A percentile compares a stretch with the other conserved stretches of the same genome.
Conservation (phyloP, 2,329 filamentous ascomycete species). For the Zymoseptoria tritici region DNA sequence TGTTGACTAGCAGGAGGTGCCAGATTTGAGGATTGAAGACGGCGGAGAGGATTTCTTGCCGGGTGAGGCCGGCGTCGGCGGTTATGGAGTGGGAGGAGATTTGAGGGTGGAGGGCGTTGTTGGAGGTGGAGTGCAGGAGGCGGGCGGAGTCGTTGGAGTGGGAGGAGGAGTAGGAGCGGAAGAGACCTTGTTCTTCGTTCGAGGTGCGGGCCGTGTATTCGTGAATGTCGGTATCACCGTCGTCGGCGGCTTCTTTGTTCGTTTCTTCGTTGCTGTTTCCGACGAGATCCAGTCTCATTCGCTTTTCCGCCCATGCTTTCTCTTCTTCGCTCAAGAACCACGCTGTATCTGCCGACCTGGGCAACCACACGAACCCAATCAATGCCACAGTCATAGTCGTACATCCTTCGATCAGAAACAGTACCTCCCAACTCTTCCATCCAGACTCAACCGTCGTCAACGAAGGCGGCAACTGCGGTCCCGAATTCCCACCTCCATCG, state of each 20-base stretch:
- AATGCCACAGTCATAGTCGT: constrained; percentile 42
- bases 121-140: not conserved
- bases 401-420: constrained; percentile 44
- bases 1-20: constrained; percentile 55
- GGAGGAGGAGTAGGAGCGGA: constrained; percentile 1
- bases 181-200: constrained; percentile 2
- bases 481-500: constrained; percentile 4
- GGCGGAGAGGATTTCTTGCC: constrained; percentile 45
- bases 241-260: constrained; percentile 6
- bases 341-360: constrained; percentile 42
- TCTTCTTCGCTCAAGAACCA: constrained; percentile 46
- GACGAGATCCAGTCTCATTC: constrained; percentile 31
- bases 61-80: constrained; percentile 37
- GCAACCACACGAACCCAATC: constrained; percentile 45
- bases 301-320: constrained; percentile 40
- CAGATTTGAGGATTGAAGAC: constrained; percentile 53
- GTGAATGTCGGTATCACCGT: constrained; percentile 3
- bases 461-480: constrained; percentile 7
- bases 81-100: constrained; percentile 28
- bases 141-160: not conserved
- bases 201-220: not conserved
- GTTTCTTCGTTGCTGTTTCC: not conserved
- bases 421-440: constrained; percentile 45
- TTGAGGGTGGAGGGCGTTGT: not conserved
- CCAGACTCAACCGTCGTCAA: not conserved